These are phyloP conservation scores for Fusarium foetens DNA, from an alignment of 2,329 filamentous ascomycete genomes.

Conservation along the genomic window DNA sequence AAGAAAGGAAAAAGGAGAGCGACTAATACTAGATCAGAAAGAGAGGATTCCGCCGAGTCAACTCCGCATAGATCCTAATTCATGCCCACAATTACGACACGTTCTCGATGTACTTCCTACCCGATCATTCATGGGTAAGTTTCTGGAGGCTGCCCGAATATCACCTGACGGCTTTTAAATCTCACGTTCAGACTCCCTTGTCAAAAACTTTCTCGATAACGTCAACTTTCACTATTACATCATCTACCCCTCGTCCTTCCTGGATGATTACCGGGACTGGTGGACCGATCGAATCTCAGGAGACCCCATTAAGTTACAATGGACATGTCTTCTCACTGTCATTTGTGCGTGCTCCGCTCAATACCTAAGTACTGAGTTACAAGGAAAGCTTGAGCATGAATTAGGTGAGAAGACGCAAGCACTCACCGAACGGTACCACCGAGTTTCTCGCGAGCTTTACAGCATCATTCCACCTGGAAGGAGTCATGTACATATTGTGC, in stretches of 20 bases:
- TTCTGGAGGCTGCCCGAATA: background rate
- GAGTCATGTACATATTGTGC: background rate
- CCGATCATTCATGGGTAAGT: background rate
- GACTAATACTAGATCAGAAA: background rate
- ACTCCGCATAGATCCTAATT: background rate
- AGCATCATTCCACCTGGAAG: background rate
- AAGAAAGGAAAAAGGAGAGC: rapidly evolving
- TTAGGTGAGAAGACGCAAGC: background rate
- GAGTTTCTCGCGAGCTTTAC: background rate
- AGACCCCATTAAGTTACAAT: background rate
- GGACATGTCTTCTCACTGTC: background rate
- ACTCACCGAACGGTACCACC: background rate
- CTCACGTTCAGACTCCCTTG: background rate
- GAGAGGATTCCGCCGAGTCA: background rate
- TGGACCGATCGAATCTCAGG: background rate
- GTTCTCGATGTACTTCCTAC: background rate
- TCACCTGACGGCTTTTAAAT: background rate
- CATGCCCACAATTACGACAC: background rate
- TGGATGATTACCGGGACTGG: background rate
- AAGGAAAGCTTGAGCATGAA: background rate
- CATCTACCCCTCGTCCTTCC: background rate
- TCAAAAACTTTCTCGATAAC: background rate
- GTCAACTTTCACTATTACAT: background rate
- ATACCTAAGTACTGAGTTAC: background rate
- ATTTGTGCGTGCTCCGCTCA: background rate